A percentile compares a stretch with the other conserved stretches of the same genome.
Evolutionary conservation across 2,329 filamentous ascomycete species (phyloP).

Genomic region (Monilinia vaccinii-corymbosi): DNA sequence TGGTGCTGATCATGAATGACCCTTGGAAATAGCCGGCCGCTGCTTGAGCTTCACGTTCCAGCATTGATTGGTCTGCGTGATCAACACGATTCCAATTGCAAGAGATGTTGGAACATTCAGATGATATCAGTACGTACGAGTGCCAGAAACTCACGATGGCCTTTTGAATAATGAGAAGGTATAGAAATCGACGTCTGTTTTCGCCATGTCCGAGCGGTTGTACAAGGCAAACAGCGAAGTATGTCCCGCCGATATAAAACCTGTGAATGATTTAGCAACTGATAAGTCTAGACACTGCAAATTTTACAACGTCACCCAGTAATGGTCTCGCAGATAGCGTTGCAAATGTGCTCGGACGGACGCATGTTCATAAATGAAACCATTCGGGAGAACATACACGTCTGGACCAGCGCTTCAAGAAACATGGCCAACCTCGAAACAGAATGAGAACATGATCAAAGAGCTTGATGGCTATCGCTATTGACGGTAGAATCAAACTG

Average conservation of each 20-base stretch:
- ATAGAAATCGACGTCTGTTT: neutral
- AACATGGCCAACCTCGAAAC: neutral
- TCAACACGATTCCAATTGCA: neutral
- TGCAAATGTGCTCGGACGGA: neutral
- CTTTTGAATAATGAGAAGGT: conserved; percentile 1
- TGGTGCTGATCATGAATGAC: neutral
- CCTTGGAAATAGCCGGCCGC: neutral
- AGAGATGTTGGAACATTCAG: neutral
- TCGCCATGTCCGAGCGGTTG: neutral
- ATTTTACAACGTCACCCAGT: neutral
- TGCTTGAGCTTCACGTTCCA: neutral
- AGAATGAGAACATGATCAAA: neutral
- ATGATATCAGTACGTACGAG: neutral
- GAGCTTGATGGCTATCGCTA: neutral
- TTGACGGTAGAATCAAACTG: neutral
- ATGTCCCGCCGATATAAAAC: conserved; percentile 4
- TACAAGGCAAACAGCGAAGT: conserved; percentile 1
- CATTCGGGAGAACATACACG: neutral
- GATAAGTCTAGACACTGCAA: neutral
- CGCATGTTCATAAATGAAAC: neutral
- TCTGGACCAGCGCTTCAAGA: neutral
- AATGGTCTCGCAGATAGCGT: neutral
- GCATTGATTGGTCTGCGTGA: neutral
- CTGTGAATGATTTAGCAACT: neutral
- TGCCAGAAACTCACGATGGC: neutral